Evolutionary conservation across 176 grass and related monocot species (phyloP).

Genomic region (Tillandsia leiboldiana): DNA sequence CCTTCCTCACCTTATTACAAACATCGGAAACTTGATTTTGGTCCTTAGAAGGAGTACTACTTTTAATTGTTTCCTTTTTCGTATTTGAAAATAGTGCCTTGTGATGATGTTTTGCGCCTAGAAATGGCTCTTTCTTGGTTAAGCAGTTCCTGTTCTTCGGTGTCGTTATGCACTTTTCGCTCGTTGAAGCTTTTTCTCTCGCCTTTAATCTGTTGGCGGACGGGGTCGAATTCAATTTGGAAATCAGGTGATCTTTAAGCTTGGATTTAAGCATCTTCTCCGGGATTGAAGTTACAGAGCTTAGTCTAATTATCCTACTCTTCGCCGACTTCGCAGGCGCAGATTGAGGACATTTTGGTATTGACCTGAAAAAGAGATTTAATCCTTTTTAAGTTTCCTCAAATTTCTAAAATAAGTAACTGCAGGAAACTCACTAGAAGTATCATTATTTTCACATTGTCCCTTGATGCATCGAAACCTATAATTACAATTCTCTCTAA

Average conservation of each 20-base stretch:
- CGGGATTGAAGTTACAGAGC: slow-evolving; percentile 27
- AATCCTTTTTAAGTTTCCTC: not conserved
- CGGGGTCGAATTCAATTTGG: slow-evolving; percentile 26
- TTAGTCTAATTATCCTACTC: slow-evolving; percentile 50
- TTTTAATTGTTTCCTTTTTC: slow-evolving; percentile 28
- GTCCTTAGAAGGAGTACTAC: slow-evolving; percentile 21
- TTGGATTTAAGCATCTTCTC: slow-evolving; percentile 31
- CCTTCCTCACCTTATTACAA: slow-evolving; percentile 39
- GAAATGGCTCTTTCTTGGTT: slow-evolving; percentile 32
- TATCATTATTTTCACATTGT: not conserved
- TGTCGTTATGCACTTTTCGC: slow-evolving; percentile 42
- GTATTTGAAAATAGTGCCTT: slow-evolving; percentile 41
- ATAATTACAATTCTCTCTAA: too few species aligned
- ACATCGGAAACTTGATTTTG: slow-evolving; percentile 26
- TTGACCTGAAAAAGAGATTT: slow-evolving; percentile 36
- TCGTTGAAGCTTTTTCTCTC: slow-evolving; percentile 4
- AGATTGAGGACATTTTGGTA: slow-evolving; percentile 56
- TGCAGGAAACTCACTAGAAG: not conserved
- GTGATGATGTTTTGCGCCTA: slow-evolving; percentile 37
- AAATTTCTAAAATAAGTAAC: not conserved
- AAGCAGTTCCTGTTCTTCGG: slow-evolving; percentile 23
- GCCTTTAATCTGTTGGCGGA: slow-evolving; percentile 18
- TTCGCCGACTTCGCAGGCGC: slow-evolving; percentile 55
- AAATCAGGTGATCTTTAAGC: slow-evolving; percentile 37
- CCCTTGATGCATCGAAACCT: too few species aligned